Base-by-base conservation (phyloP, 768 basidiomycete genomes). In the Lactarius vividus region DNA sequence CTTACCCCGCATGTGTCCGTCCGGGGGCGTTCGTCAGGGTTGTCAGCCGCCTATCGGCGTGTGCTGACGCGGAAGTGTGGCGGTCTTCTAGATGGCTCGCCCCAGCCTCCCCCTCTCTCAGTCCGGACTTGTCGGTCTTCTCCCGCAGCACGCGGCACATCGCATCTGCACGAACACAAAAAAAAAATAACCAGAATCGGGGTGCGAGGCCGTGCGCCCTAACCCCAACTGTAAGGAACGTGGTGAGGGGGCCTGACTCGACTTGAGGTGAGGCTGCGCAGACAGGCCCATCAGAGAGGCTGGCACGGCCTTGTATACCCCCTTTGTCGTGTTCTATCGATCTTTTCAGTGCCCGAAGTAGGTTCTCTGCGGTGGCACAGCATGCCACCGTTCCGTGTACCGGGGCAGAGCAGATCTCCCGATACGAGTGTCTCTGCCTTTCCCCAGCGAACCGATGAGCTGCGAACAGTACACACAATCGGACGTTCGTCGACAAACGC, bases 71-170 rank as follows among this genome's bases (percentile, higher is more conserved):
- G 49, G 49, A 52, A 52, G 23, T 54, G 58, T 42, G 52, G 58
- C 57, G 52, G 58, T 59, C 31, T 37, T 40, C n/a, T 42, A 31
- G 35, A 35, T 56, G 31, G 29, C 31, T 29, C 18, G 20, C 55
- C 18, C 55, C 16, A 23, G 29, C 55, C 16, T 18, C 29, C 29
- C 54, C 29, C 57, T 39, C n/a, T 55, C 20, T 20, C 20, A 11
- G 35, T 52, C 65, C 65, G 65, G 56, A 18, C 6, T 62, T 28
- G 60, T 66, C 65, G 60, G 65, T 62, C 44, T 37, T 64, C 57
- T 9, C 49, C 49, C 29, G 7, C 57, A 33, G 57, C 57, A 44
- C 57, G 59, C 52, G 58, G 40, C 57, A 23, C 61, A 52, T 42
- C 33, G 56, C 56, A 13, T 39, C 35, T 8, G 8, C 8, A 16